These are phyloP conservation scores for Boletus rubroflammeus DNA, from an alignment of 768 basidiomycete species.

Conservation along the genomic window DNA sequence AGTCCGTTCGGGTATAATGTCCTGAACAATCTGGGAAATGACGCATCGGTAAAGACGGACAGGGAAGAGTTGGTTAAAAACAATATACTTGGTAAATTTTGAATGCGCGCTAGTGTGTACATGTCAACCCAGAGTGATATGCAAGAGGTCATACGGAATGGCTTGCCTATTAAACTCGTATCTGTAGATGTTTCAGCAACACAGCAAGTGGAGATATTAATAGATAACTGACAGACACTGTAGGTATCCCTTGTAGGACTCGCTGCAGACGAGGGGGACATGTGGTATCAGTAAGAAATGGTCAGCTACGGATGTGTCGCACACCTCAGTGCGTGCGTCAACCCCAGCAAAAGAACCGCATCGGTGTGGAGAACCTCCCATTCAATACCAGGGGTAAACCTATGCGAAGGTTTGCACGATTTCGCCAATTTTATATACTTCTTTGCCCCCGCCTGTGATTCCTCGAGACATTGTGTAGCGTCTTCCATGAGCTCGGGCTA, in stretches of 20 bases:
- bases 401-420: conserved; percentile 30
- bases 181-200: conserved; percentile 25
- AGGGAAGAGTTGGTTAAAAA: not conserved
- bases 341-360: conserved; percentile 62
- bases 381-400: conserved; percentile 63
- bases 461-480: conserved; percentile 51
- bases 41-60: conserved; percentile 1
- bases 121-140: conserved; percentile 20
- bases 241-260: conserved; percentile 75
- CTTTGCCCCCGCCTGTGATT: conserved; percentile 59
- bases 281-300: conserved; percentile 1
- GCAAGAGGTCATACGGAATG: not conserved
- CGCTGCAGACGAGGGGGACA: conserved; percentile 37
- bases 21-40: conserved; percentile 54
- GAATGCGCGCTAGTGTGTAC: conserved; percentile 50
- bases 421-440: conserved; percentile 43
- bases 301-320: conserved; percentile 10
- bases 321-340: conserved; percentile 69
- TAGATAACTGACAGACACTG: conserved; percentile 60
- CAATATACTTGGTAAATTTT: conserved; percentile 65
- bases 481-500: conserved; percentile 62
- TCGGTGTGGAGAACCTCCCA: conserved; percentile 79
- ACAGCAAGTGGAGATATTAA: not conserved
- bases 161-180: conserved; percentile 54
- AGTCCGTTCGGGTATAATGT: conserved; percentile 63